phyloP scores from a whole-genome alignment of 1,284 basidiomycete genomes.

The Malassezia globosa region DNA sequence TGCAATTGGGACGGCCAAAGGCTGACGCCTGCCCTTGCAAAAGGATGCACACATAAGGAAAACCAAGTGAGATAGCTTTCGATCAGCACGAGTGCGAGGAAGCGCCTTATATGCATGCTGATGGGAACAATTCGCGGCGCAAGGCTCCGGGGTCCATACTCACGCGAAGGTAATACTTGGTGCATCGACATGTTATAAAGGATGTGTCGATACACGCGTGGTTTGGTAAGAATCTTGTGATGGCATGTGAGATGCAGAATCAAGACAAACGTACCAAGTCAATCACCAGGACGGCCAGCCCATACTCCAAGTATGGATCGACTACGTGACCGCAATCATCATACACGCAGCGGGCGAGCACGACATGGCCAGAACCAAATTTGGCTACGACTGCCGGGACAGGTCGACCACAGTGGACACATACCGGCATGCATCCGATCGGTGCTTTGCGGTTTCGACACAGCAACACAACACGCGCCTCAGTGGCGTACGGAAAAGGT shows the following conservation, averaged over 20 bases:
- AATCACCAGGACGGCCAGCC: conserved; percentile 12
- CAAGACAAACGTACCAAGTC: conserved; percentile 11
- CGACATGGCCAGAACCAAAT: conserved; percentile 17
- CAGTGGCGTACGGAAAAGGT: too few relatives aligned
- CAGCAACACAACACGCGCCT: too few relatives aligned
- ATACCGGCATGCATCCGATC: conserved; percentile 20
- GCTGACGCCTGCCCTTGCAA: neutral
- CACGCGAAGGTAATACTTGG: neutral
- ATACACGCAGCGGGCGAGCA: conserved; percentile 8
- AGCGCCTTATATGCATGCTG: conserved; percentile 2
- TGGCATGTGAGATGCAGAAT: neutral
- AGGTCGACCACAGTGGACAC: conserved; percentile 18
- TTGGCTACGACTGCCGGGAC: conserved; percentile 5
- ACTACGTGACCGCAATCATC: conserved; percentile 7
- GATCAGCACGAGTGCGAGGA: conserved; percentile 12
- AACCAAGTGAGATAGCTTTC: conserved; percentile 20
- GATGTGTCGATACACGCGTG: conserved; percentile 20
- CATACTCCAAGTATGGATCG: conserved; percentile 22
- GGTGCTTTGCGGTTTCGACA: too few relatives aligned
- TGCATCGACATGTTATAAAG: conserved; percentile 14
- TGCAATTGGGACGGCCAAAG: neutral
- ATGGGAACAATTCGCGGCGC: neutral
- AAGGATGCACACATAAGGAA: conserved; percentile 10
- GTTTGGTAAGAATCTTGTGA: conserved; percentile 21
- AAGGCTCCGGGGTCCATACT: neutral